Evolutionary conservation across 805 yeast genomes (phyloP).

Genomic region (Myxozyma lipomycoides): DNA sequence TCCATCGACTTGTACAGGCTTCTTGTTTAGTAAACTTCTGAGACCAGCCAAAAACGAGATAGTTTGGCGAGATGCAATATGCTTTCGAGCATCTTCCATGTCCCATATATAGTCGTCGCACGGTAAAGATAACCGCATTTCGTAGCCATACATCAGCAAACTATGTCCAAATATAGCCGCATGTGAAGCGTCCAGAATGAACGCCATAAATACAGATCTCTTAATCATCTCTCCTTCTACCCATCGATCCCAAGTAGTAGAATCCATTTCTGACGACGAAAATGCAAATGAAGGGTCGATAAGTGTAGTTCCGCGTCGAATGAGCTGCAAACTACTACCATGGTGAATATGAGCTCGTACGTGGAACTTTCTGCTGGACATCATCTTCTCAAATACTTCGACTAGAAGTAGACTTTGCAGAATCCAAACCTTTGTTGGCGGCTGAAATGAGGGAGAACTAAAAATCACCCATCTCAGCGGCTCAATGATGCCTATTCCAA

Average conservation of each 20-base stretch:
- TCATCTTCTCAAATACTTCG: slow-evolving; percentile 75
- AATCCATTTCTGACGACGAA: slow-evolving; percentile 8
- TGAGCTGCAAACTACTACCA: slow-evolving; percentile 69
- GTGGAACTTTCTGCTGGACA: slow-evolving; percentile 63
- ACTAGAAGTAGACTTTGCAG: slow-evolving; percentile 67
- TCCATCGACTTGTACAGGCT: slow-evolving; percentile 45
- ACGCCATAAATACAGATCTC: slow-evolving; percentile 74
- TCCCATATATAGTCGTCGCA: slow-evolving; percentile 63
- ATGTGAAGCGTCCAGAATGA: slow-evolving; percentile 74
- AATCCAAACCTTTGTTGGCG: slow-evolving; percentile 75
- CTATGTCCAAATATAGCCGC: slow-evolving; percentile 76
- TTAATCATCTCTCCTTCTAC: slow-evolving; percentile 75
- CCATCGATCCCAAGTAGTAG: slow-evolving; percentile 58
- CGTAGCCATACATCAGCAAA: slow-evolving; percentile 53
- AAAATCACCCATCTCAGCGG: slow-evolving; percentile 70
- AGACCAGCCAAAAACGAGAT: slow-evolving; percentile 53
- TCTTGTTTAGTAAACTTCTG: slow-evolving; percentile 54
- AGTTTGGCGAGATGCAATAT: slow-evolving; percentile 18
- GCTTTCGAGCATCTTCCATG: slow-evolving; percentile 23
- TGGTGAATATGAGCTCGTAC: slow-evolving; percentile 84
- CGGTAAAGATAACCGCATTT: slow-evolving; percentile 57
- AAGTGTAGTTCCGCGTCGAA: slow-evolving; percentile 46
- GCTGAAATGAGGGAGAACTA: slow-evolving; percentile 64
- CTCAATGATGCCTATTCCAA: slow-evolving; percentile 46
- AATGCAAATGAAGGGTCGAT: slow-evolving; percentile 3